These are phyloP conservation scores for Colletotrichum sp. DNA, from an alignment of 2,329 filamentous ascomycete species.

Conservation along the genomic window DNA sequence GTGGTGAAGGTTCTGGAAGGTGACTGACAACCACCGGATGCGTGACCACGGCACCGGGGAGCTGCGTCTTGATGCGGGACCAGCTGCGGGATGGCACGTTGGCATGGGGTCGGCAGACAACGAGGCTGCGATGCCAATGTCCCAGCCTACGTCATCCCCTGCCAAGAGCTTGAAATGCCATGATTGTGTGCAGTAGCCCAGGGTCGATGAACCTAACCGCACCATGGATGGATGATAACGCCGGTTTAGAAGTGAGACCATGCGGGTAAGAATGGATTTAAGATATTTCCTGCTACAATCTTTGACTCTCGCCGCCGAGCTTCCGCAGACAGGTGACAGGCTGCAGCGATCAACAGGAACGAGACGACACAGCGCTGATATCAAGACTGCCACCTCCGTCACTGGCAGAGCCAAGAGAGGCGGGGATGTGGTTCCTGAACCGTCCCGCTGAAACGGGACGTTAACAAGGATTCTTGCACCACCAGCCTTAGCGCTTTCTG, in stretches of 20 bases:
- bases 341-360: not conserved
- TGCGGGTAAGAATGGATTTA: not conserved
- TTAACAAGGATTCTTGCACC: constrained; percentile 3
- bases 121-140: not conserved
- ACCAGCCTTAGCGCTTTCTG: constrained; percentile 1
- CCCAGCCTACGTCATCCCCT: not conserved
- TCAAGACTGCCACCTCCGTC: not conserved
- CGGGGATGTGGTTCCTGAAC: constrained; percentile 13
- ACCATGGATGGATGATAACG: not conserved
- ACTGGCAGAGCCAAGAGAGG: not conserved
- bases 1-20: not conserved
- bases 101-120: not conserved
- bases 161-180: not conserved
- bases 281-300: not conserved
- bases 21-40: not conserved
- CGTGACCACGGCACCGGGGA: not conserved
- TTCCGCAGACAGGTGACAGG: not conserved
- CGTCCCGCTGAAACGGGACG: constrained; percentile 18
- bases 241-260: not conserved
- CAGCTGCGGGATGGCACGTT: not conserved
- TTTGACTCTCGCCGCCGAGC: not conserved
- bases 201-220: not conserved
- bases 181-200: not conserved
- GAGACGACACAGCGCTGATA: not conserved
- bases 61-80: not conserved